These are phyloP conservation scores for Triangularia setosa DNA, from an alignment of 2,329 filamentous ascomycete genomes.

Conservation along the genomic window DNA sequence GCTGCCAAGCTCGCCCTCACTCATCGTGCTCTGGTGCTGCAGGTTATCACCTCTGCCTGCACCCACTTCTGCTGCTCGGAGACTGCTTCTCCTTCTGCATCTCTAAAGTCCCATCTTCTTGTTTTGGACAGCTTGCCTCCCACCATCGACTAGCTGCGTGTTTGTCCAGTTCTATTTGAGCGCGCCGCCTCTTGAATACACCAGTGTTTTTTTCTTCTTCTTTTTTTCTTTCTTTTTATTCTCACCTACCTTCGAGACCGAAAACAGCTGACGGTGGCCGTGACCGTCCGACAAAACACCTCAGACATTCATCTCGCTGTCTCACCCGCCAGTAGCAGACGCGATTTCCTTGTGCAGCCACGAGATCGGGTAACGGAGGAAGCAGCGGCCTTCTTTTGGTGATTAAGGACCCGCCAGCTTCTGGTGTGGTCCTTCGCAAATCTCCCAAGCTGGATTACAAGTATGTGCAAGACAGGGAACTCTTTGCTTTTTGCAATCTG, in stretches of 20 bases:
- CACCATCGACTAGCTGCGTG: neutral
- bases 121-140: slow-evolving; percentile 5
- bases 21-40: neutral
- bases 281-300: neutral
- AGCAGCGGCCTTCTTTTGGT: slow-evolving; percentile 11
- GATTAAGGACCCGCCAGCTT: slow-evolving; percentile 25
- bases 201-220: neutral
- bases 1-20: neutral
- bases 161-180: neutral
- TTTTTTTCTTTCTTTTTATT: neutral
- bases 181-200: neutral
- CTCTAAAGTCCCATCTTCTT: neutral
- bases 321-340: neutral
- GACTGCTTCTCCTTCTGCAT: slow-evolving; percentile 1
- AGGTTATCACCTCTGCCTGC: slow-evolving; percentile 1
- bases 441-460: slow-evolving; percentile 25
- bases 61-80: neutral
- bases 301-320: slow-evolving; percentile 5
- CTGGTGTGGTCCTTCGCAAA: slow-evolving; percentile 25
- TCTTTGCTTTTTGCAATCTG: neutral
- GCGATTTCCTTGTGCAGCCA: neutral
- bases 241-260: neutral
- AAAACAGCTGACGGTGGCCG: neutral
- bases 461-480: slow-evolving; percentile 17
- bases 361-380: neutral